Base-by-base conservation (phyloP, 495 filamentous ascomycete species). In the Tuber umbilicatum region DNA sequence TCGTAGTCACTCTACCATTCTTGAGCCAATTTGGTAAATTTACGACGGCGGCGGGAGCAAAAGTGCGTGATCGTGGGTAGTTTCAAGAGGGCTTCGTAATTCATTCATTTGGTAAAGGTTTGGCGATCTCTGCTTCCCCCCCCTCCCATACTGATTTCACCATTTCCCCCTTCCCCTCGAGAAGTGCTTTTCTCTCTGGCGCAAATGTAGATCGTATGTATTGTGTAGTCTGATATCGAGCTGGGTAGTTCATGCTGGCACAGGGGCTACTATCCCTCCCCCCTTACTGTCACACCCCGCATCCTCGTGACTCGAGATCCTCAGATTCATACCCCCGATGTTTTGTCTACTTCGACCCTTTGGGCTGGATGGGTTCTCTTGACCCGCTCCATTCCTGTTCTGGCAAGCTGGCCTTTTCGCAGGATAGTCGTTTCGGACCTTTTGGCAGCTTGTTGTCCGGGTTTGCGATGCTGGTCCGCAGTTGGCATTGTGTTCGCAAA, bases 281-380 rank as follows among this genome's bases (percentile, higher is more conserved):
- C 27, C 14, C 16, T 4, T 45, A 35, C 55, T 19, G 3, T 64
- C 27, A 6, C 27, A 5, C 2, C 55, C 14, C 27, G 27, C n/a
- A 3, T 17, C 27, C 31, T 27, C 27, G 3, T 64, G 27, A 35
- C 6, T 64, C 55, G 55, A 35, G 27, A 35, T 64, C 27, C 27
- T 35, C 55, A 35, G 27, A 64, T 19, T 27, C 27, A 27, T 35
- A 19, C 2, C 55, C 4, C 55, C 0, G 27, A 14, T 64, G 12
- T 35, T 64, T 64, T 35, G 2, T n/a, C 5, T 55, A 31, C n/a
- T 60, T 60, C 23, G n/a, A 31, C n/a, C 55, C 27, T 64, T 64
- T 64, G 55, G 55, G 55, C 55, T 64, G 55, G 55, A 64, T 64
- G 55, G 55, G 55, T 64, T 64, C 55, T 64, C 27, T 64, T 64